Percentiles rank a stretch among this genome's conserved stretches.
These are phyloP conservation scores for Suhomyces yuchorum DNA, from an alignment of 1,139 yeast genomes.

Conservation along the genomic window DNA sequence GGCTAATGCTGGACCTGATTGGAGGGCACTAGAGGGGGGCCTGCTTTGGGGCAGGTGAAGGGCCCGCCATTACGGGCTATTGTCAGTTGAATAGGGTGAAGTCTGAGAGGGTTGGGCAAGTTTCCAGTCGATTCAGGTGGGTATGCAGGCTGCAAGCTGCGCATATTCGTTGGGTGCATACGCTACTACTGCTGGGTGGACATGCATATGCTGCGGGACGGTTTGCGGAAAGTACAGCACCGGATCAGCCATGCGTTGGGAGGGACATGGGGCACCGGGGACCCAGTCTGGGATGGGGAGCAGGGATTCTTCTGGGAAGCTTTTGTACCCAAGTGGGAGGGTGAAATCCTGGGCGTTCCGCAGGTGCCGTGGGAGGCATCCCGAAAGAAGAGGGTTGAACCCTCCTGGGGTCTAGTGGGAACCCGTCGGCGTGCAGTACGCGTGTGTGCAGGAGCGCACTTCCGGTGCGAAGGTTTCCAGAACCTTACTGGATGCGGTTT, in stretches of 20 bases:
- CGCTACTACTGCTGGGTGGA: neutral
- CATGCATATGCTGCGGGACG: neutral
- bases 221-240: neutral
- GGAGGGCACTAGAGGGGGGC: neutral
- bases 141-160: conserved; percentile 5
- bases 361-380: neutral
- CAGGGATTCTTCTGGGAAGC: neutral
- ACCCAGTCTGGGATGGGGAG: neutral
- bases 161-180: neutral
- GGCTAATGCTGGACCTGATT: neutral
- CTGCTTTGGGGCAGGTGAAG: neutral
- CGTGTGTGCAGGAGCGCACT: neutral
- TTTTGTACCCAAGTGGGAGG: neutral
- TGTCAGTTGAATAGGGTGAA: neutral
- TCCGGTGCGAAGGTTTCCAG: neutral
- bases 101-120: neutral
- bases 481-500: neutral
- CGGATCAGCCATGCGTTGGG: neutral
- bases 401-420: neutral
- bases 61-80: neutral
- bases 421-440: neutral
- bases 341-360: conserved; percentile 2
- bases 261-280: neutral
- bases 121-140: conserved; percentile 3
- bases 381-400: neutral